A percentile compares a stretch with the other conserved stretches of the same genome.
Evolutionary conservation across 2,329 filamentous ascomycete species (phyloP).

Genomic region (Nemania sp.): DNA sequence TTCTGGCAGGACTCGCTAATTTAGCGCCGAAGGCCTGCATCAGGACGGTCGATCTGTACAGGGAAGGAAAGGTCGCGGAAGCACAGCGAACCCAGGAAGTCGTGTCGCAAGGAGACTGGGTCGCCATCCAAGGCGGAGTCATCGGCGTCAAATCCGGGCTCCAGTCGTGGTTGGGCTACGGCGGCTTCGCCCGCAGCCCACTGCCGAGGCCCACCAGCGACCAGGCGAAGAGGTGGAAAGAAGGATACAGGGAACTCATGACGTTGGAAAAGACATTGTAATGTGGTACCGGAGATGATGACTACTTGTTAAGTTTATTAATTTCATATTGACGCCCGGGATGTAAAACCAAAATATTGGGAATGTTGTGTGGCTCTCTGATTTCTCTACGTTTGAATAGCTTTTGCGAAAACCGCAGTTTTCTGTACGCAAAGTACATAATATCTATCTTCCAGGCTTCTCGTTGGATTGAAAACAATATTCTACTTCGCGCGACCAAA

Average conservation of each 20-base stretch:
- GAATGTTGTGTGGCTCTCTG: too few relatives aligned
- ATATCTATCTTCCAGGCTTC: too few relatives aligned
- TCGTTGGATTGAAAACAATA: too few relatives aligned
- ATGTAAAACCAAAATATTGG: too few relatives aligned
- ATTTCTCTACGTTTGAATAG: too few relatives aligned
- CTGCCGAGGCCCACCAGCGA: conserved; percentile 55
- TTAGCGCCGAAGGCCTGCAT: conserved; percentile 69
- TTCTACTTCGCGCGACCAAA: too few relatives aligned
- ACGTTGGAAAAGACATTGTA: conserved; percentile 53
- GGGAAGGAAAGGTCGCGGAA: conserved; percentile 58
- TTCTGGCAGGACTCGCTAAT: conserved; percentile 74
- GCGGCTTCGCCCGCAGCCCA: conserved; percentile 56
- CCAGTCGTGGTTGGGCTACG: conserved; percentile 69
- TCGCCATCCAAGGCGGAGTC: conserved; percentile 70
- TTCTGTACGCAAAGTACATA: too few relatives aligned
- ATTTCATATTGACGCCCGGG: too few relatives aligned
- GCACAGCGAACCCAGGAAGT: conserved; percentile 67
- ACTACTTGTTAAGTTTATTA: too few relatives aligned
- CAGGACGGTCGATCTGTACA: conserved; percentile 62
- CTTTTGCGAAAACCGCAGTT: too few relatives aligned
- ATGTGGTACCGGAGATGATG: too few relatives aligned
- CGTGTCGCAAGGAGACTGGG: conserved; percentile 72
- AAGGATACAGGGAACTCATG: conserved; percentile 57
- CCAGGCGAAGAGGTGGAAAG: conserved; percentile 55
- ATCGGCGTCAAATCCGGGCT: conserved; percentile 72